Evolutionary conservation across 23 red algal genomes (phyloP).

Genomic region (Cyanidium caldarium): DNA sequence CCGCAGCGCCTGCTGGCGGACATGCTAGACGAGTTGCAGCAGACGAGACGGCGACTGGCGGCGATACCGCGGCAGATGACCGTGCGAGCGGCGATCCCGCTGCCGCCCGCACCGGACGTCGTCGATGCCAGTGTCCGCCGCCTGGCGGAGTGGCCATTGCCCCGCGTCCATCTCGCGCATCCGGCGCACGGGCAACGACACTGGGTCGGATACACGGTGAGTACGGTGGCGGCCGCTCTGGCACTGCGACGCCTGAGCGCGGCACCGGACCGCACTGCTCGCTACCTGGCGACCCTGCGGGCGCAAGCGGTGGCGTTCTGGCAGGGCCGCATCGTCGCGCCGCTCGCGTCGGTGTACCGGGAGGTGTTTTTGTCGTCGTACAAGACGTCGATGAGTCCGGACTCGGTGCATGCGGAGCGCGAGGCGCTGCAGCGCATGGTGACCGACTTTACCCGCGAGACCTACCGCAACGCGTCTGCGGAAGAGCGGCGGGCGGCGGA

Average conservation of each 20-base stretch:
- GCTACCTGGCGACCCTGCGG: background rate
- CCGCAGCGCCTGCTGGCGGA: background rate
- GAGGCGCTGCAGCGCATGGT: constrained; percentile 11
- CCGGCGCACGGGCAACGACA: background rate
- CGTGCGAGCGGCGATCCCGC: too few relatives aligned
- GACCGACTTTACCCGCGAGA: background rate
- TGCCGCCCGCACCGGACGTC: too few relatives aligned
- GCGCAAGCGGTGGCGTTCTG: background rate
- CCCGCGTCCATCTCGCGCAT: background rate
- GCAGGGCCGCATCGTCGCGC: constrained; percentile 1
- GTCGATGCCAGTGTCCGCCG: too few relatives aligned
- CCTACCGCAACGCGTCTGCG: background rate
- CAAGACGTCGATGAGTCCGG: background rate
- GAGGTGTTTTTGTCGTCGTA: constrained; percentile 12
- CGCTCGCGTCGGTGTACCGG: constrained; percentile 6
- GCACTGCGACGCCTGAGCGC: background rate
- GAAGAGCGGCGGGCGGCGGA: background rate
- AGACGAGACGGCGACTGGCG: background rate
- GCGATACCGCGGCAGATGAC: background rate
- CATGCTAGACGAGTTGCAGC: background rate
- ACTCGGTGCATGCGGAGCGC: background rate
- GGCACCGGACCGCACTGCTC: background rate
- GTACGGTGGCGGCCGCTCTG: background rate
- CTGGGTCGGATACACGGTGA: background rate
- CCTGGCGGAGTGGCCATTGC: too few relatives aligned